Percentiles rank a stretch among this genome's conserved stretches.
Evolutionary conservation across 345 rosid genomes (phyloP).

Genomic region (Sisymbrium irio): DNA sequence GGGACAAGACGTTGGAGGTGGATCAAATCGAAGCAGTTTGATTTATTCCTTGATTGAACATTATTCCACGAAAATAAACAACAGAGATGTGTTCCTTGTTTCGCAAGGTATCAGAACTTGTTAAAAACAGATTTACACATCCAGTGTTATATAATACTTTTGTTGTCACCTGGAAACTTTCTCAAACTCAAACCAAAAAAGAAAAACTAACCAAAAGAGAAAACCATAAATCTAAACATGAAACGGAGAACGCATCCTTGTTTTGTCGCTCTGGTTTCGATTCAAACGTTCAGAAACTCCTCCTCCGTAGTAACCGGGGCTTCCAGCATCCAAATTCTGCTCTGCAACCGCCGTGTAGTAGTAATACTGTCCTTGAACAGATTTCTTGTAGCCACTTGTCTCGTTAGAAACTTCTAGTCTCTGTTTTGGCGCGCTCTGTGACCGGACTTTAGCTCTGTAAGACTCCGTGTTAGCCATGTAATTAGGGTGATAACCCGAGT

Average conservation of each 20-base stretch:
- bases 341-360: constrained; percentile 20
- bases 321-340: constrained; percentile 20
- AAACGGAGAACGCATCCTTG: constrained; percentile 29
- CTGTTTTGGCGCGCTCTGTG: constrained; percentile 92
- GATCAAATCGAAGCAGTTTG: background rate
- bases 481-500: constrained; percentile 63
- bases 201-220: background rate
- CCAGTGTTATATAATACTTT: background rate
- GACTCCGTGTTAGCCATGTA: constrained; percentile 92
- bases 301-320: constrained; percentile 22
- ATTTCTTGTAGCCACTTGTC: constrained; percentile 38
- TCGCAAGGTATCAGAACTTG: constrained; percentile 12
- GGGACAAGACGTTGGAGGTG: background rate
- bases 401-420: constrained; percentile 57
- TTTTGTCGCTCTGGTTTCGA: constrained; percentile 31
- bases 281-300: constrained; percentile 20
- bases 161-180: background rate
- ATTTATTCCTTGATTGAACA: background rate
- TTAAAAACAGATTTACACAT: constrained; percentile 27
- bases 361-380: constrained; percentile 28
- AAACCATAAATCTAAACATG: constrained; percentile 21
- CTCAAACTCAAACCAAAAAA: constrained; percentile 13
- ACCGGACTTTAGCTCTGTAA: constrained; percentile 74
- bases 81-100: constrained; percentile 21
- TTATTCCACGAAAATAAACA: background rate